Conservation (phyloP, 2,329 filamentous ascomycete genomes). For the Macroventuria anomochaeta region DNA sequence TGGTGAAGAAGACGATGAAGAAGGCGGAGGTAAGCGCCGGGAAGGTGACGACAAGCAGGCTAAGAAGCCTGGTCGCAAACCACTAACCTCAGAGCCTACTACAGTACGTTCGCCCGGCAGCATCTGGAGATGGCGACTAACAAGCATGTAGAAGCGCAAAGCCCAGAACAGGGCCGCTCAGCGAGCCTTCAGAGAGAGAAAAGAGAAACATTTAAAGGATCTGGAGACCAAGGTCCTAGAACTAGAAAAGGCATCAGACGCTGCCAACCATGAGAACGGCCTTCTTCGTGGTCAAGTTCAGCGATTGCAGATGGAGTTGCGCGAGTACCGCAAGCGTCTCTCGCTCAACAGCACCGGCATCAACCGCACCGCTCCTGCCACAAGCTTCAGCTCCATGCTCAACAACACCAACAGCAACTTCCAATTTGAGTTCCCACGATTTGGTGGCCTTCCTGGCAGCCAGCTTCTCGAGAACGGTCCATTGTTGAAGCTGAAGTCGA, state of each 20-base stretch:
- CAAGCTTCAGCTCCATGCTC: slow-evolving; percentile 54
- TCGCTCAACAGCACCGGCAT: slow-evolving; percentile 63
- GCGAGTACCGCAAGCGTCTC: slow-evolving; percentile 88
- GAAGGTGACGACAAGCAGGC: slow-evolving; percentile 84
- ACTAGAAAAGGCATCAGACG: slow-evolving; percentile 80
- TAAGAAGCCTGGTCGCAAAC: slow-evolving; percentile 97
- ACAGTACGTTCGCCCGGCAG: slow-evolving; percentile 70
- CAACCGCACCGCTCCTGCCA: slow-evolving; percentile 56
- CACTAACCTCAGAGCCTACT: slow-evolving; percentile 91
- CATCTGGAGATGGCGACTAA: slow-evolving; percentile 29
- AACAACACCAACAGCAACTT: slow-evolving; percentile 71
- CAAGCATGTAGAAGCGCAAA: slow-evolving; percentile 77
- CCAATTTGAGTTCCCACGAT: slow-evolving; percentile 94
- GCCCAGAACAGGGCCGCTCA: slow-evolving; percentile 72
- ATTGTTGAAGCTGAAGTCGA: slow-evolving; percentile 41
- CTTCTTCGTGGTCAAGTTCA: slow-evolving; percentile 86
- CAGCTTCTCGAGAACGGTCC: slow-evolving; percentile 60
- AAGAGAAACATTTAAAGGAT: slow-evolving; percentile 70
- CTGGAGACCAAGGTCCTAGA: slow-evolving; percentile 72
- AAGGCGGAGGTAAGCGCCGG: slow-evolving; percentile 75
- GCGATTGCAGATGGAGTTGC: slow-evolving; percentile 81
- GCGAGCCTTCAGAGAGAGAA: slow-evolving; percentile 66
- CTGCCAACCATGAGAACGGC: slow-evolving; percentile 83
- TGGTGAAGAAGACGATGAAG: slow-evolving; percentile 63
- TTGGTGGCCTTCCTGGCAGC: slow-evolving; percentile 68